These are phyloP conservation scores for Aspergillus pseudoglaucus DNA, from an alignment of 2,329 filamentous ascomycete genomes.

Conservation along the genomic window DNA sequence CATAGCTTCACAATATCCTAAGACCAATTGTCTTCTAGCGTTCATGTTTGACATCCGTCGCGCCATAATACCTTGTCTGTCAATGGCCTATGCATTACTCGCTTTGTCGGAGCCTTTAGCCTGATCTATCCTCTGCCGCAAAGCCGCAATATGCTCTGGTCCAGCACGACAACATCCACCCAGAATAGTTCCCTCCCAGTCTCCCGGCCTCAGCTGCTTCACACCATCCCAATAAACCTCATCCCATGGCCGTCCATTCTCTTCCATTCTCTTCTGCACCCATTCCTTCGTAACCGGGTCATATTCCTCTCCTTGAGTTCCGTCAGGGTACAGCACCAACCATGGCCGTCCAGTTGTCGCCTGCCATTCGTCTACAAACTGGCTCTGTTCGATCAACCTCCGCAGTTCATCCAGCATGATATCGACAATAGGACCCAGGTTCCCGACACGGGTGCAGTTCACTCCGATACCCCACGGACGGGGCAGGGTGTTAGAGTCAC, in stretches of 20 bases:
- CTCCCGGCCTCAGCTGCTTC: slow-evolving; percentile 3
- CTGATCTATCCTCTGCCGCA: background rate
- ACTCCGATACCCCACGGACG: slow-evolving; percentile 59
- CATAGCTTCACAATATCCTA: too few relatives aligned
- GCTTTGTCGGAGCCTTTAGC: too few relatives aligned
- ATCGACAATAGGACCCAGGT: slow-evolving; percentile 20
- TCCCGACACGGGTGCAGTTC: slow-evolving; percentile 52
- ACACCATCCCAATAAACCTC: slow-evolving; percentile 8
- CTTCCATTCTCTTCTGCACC: slow-evolving; percentile 32
- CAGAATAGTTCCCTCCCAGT: slow-evolving; percentile 9
- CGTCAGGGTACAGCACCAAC: slow-evolving; percentile 62
- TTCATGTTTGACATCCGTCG: too few relatives aligned
- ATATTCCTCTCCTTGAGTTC: slow-evolving; percentile 62
- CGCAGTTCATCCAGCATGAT: slow-evolving; percentile 31
- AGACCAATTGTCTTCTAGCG: too few relatives aligned
- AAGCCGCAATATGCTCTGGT: slow-evolving; percentile 9
- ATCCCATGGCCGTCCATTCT: slow-evolving; percentile 10
- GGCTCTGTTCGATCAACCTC: slow-evolving; percentile 30
- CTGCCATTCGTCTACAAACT: slow-evolving; percentile 19
- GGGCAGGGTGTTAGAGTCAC: background rate
- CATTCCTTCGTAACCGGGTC: slow-evolving; percentile 58
- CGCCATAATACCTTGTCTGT: too few relatives aligned
- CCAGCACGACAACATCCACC: slow-evolving; percentile 11
- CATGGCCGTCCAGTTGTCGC: slow-evolving; percentile 32
- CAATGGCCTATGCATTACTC: too few relatives aligned